Conservation (phyloP, 768 basidiomycete species). For the Rossbeevera mucosa region DNA sequence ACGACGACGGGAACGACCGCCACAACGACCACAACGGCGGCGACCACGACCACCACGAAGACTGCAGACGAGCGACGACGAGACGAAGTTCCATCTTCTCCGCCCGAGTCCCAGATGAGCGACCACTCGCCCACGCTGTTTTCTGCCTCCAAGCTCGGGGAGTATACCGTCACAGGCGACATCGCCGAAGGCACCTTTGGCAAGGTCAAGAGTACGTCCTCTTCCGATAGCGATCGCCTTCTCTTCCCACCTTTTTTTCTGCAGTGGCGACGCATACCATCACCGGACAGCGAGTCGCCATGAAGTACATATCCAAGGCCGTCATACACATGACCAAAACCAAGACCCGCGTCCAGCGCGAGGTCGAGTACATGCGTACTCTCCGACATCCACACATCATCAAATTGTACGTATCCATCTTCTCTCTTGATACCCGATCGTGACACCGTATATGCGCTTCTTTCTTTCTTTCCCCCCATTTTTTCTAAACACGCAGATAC, state of each 20-base stretch:
- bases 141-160: slow-evolving; percentile 75
- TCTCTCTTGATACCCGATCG: background rate
- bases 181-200: slow-evolving; percentile 98
- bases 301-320: slow-evolving; percentile 96
- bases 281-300: slow-evolving; percentile 92
- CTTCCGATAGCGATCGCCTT: slow-evolving; percentile 11
- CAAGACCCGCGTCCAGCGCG: slow-evolving; percentile 86
- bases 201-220: slow-evolving; percentile 91
- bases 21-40: slow-evolving; percentile 12
- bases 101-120: slow-evolving; percentile 18
- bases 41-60: background rate
- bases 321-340: slow-evolving; percentile 90
- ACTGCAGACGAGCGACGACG: slow-evolving; percentile 8
- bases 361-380: slow-evolving; percentile 95
- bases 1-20: slow-evolving; percentile 1
- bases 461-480: background rate
- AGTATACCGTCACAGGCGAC: slow-evolving; percentile 83
- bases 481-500: slow-evolving; percentile 42
- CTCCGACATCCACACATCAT: slow-evolving; percentile 96
- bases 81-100: background rate
- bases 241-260: slow-evolving; percentile 7
- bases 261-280: slow-evolving; percentile 27
- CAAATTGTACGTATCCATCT: slow-evolving; percentile 66
- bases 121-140: slow-evolving; percentile 30
- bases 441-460: slow-evolving; percentile 3